These are phyloP conservation scores for Nematodospora anomalae DNA, from an alignment of 1,139 yeast genomes.

Conservation along the genomic window DNA sequence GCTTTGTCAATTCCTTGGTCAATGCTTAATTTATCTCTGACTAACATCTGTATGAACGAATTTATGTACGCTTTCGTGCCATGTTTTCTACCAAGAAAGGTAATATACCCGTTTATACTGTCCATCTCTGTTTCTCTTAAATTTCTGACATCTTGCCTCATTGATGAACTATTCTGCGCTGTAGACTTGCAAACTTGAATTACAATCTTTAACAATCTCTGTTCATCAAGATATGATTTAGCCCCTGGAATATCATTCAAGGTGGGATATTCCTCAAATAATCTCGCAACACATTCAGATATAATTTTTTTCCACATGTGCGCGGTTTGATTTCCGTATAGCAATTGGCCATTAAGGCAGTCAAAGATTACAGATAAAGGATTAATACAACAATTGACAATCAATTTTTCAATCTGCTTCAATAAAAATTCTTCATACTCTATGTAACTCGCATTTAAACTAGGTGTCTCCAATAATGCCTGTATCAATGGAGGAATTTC, in stretches of 20 bases:
- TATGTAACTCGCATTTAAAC: constrained; percentile 45
- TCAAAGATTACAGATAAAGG: constrained; percentile 69
- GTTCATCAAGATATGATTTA: constrained; percentile 36
- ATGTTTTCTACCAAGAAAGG: constrained; percentile 47
- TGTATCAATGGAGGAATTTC: constrained; percentile 32
- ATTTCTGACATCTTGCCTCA: constrained; percentile 77
- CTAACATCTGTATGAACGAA: constrained; percentile 45
- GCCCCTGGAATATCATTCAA: constrained; percentile 36
- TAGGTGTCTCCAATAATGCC: constrained; percentile 28
- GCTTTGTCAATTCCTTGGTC: constrained; percentile 30
- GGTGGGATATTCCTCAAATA: constrained; percentile 36
- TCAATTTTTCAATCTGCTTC: constrained; percentile 72
- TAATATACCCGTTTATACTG: constrained; percentile 75
- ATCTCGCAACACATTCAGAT: constrained; percentile 46
- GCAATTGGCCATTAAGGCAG: constrained; percentile 71
- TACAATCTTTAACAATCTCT: constrained; percentile 48
- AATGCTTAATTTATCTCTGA: constrained; percentile 42
- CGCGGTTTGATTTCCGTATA: constrained; percentile 33
- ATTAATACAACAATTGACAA: constrained; percentile 73
- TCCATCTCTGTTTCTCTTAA: constrained; percentile 72
- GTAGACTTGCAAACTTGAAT: constrained; percentile 46
- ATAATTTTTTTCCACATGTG: constrained; percentile 41
- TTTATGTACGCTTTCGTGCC: constrained; percentile 48
- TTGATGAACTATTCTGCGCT: constrained; percentile 71
- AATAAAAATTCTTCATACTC: constrained; percentile 56